Evolutionary conservation across 225 moss, liverwort and hornwort species (phyloP), one percentile per base, ranked within the genome.

Genomic region (Bryoerythrophyllum caledonicum): DNA sequence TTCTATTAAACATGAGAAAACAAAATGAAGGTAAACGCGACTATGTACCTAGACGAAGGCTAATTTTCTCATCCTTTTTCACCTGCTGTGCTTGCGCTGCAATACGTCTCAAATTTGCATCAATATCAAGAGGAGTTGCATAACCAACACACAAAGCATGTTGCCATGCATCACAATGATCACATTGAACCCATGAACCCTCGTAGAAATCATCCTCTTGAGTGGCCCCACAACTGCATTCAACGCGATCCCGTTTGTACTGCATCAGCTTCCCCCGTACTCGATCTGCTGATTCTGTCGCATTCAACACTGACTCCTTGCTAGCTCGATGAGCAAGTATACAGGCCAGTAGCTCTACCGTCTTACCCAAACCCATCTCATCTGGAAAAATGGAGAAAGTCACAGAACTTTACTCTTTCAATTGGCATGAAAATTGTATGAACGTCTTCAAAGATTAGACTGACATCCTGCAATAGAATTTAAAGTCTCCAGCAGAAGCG

Each of bases 301-400:
- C 83, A 74, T 78, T 88, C 56, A 85, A 81, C 67, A 78, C 76
- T 30, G 81, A 75, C 52, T 84, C 81, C 76, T 85, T 84, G 67
- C 83, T 87, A 68, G 80, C 82, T 38, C 88, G 92, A 82, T 97
- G 91, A 62, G 97, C 92, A 66, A 97, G 74, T 67, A 97, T 94
- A 81, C 97, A 97, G 43, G 94, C 97, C 73, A 97, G 84, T 68
- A 97, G 63, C 88, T 97, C 97, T 70, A 97, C 91, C 34, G 97
- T 97, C 84, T 97, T 97, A 46, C 97, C 97, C 70, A 97, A 82
- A 78, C 97, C 97, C 97, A 97, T 97, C 74, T 97, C 97, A 88
- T 97, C 97, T 94, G 91, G 71, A 89, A 74, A 63, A 74, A 77
- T 7, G 38, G 27, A 74, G 40, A 62, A 67, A 38, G 71, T 63